Conservation (phyloP, 441 rosid genomes). For the Syzygium syzygioides region DNA sequence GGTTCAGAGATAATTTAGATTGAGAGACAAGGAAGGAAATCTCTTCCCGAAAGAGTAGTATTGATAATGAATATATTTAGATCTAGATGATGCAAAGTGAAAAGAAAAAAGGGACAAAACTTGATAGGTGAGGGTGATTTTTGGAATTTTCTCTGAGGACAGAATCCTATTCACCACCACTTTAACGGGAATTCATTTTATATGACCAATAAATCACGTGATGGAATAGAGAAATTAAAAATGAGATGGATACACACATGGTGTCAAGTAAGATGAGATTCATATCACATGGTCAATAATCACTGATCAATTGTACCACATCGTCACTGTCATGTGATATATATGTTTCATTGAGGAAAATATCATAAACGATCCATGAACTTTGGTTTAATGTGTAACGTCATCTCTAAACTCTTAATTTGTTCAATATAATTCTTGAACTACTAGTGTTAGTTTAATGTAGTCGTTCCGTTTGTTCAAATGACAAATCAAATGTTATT, state of each 20-base stretch:
- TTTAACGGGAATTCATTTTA: background rate
- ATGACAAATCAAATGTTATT: accelerated
- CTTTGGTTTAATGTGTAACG: accelerated
- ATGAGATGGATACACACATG: background rate
- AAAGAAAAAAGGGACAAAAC: background rate
- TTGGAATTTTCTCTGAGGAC: background rate
- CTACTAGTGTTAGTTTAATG: background rate
- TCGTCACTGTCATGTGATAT: background rate
- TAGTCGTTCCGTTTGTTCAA: background rate
- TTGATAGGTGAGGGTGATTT: background rate
- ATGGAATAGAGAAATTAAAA: background rate
- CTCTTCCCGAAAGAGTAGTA: background rate
- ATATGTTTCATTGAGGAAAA: background rate
- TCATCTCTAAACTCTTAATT: background rate
- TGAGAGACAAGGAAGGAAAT: background rate
- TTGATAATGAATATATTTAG: background rate
- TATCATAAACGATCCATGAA: accelerated
- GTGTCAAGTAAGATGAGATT: background rate
- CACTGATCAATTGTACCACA: background rate
- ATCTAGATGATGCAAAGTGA: background rate
- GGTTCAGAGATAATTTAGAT: background rate
- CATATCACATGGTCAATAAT: background rate
- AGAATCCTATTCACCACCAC: background rate
- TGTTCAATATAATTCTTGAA: accelerated
- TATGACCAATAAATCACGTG: background rate